phyloP scores from a whole-genome alignment of 2,329 filamentous ascomycete species.

The Alternaria gaisen region DNA sequence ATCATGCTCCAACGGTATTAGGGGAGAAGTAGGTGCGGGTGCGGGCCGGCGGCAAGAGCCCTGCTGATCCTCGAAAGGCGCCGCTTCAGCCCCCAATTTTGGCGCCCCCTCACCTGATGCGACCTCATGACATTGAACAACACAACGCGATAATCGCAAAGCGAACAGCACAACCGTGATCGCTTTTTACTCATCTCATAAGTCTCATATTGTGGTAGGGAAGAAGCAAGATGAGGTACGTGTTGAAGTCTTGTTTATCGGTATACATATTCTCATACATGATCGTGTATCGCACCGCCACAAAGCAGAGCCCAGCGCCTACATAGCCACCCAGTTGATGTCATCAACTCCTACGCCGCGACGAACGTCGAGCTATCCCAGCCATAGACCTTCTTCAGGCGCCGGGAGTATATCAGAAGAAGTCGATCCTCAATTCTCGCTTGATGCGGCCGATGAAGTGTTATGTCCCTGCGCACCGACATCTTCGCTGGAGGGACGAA shows the following conservation, averaged over 20 bases:
- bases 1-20: background rate
- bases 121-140: background rate
- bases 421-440: slow-evolving; percentile 22
- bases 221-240: too few species aligned
- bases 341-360: background rate
- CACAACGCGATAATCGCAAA: background rate
- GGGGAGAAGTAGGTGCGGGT: background rate
- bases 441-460: slow-evolving; percentile 28
- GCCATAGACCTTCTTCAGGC: slow-evolving; percentile 22
- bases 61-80: background rate
- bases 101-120: background rate
- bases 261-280: background rate
- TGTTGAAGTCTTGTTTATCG: too few species aligned
- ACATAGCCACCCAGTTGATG: background rate
- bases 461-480: slow-evolving; percentile 10
- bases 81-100: background rate
- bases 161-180: background rate
- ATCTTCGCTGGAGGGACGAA: slow-evolving; percentile 21
- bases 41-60: background rate
- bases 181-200: background rate
- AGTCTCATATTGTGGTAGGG: too few species aligned
- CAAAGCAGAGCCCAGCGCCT: background rate
- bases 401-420: slow-evolving; percentile 18
- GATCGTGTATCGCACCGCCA: background rate
- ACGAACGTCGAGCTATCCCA: slow-evolving; percentile 24